Evolutionary conservation across 202 grass and related monocot species (phyloP), one percentile per base, ranked within the genome.

Genomic region (Zizania palustris): DNA sequence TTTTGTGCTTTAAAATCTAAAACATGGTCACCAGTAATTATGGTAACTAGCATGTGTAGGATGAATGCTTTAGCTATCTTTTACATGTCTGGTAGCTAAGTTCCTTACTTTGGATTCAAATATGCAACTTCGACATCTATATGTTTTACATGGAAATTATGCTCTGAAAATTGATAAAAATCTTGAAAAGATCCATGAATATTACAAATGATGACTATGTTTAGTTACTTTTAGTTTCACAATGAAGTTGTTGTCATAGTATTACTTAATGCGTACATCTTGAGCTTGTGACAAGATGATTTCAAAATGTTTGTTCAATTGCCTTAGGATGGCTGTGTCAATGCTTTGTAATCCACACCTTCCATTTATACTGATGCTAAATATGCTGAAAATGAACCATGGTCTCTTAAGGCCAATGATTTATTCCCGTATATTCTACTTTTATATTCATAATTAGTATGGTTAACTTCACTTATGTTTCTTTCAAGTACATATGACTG

Each of bases 281-380:
- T 78, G 59, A 53, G 56, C 20, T 72, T 28, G 54, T n/a, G 44
- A 37, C 53, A 40, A 80, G 60, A 62, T 76, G 45, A 19, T 55
- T 67, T 83, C 33, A 75, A 69, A 38, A 74, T 64, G 64, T 40
- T 71, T 87, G 20, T 77, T 80, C 19, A 63, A 16, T 82, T 80
- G 71, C 63, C 81, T 59, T 83, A 97, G 94, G 91, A 97, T 88
- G 94, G 94, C 39, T 88, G 91, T 80, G 73, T 97, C 22, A 97
- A 97, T 92, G 94, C 91, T 41, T 82, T 97, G 73, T 97, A 97
- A 88, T 97, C 94, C n/a, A 97, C 94, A 71, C 94, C 94, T 77
- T 97, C 94, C 45, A 90, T 97, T 85, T 97, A 97, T 65, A 97
- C 94, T 51, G 94, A 97, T 86, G 94, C 94, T 21, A 97, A 97